phyloP scores from a whole-genome alignment of 345 rosid genomes.

The Heritiera littoralis region DNA sequence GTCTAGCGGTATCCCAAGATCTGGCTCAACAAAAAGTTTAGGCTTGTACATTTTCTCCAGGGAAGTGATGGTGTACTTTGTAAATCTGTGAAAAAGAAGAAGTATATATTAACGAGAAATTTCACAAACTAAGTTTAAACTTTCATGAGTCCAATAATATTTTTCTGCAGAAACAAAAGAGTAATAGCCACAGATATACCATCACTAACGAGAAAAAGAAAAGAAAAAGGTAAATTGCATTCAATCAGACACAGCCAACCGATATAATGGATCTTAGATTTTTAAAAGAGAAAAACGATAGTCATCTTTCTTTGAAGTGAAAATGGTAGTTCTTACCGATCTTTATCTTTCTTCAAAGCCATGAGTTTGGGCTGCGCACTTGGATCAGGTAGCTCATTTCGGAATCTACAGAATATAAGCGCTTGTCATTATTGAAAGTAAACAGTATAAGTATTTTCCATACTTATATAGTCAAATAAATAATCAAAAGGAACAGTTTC shows the following conservation, averaged over 20 bases:
- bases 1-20: conserved; percentile 97
- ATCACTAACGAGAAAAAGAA: background rate
- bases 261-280: background rate
- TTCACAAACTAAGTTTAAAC: background rate
- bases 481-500: background rate
- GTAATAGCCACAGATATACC: background rate
- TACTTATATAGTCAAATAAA: background rate
- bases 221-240: background rate
- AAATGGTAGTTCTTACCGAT: conserved; percentile 58
- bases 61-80: conserved; percentile 83
- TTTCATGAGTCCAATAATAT: background rate
- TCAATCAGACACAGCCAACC: background rate
- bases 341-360: conserved; percentile 78
- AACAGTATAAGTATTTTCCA: background rate
- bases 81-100: conserved; percentile 59
- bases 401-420: conserved; percentile 56
- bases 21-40: conserved; percentile 86
- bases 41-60: conserved; percentile 93
- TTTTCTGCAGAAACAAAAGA: background rate
- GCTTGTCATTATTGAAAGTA: conserved; percentile 15
- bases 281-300: background rate
- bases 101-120: conserved; percentile 10
- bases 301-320: conserved; percentile 10
- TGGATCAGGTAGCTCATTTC: conserved; percentile 98
- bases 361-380: conserved; percentile 87